Evolutionary conservation across 2,329 filamentous ascomycete species (phyloP), one percentile per base, ranked within the genome.

Genomic region (Alternaria ventricosa): DNA sequence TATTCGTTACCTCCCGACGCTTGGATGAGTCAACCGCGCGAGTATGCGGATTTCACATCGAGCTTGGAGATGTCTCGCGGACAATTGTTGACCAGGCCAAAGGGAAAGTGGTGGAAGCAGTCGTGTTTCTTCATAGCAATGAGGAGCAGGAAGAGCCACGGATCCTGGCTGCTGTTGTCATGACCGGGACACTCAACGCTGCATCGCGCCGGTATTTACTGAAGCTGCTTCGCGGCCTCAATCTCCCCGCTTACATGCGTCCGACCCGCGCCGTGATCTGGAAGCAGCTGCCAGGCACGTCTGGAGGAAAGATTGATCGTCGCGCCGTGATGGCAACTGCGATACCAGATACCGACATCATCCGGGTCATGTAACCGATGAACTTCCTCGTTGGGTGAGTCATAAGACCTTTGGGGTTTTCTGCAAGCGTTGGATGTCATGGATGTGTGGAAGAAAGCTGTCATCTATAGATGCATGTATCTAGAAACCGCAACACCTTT

Each of bases 201-300:
- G 43, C 27, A 20, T 47, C 28, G 20, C 50, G 15, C 20, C 44
- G 30, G 5, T 44, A 60, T 44, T n/a, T 60, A 6, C 44, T 33
- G 10, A 11, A 30, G 27, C 10, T 60, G 20, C 44, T 56, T 41
- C 51, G 28, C 15, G 28, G 43, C 2, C 58, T 60, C 36, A 22
- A 25, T 11, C 58, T 61, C 5, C 58, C 58, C 25, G 27, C 12
- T 6, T 61, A 56, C n/a, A 55, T 61, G 43, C 50, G 30, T 6
- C 58, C 58, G 6, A 28, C 44, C 36, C 12, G 51, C 12, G 58
- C 50, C 12, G 43, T 44, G 8, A 18, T 56, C 1, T 28, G 46
- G 6, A 3, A 47, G 13, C 30, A 55, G n/a, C 18, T 58, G 18
- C 46, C 56, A 6, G 46, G 33, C 47, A 58, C 56, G n/a, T 27